Evolutionary conservation across 768 basidiomycete genomes (phyloP).

Genomic region (Tricholoma saponaceum): DNA sequence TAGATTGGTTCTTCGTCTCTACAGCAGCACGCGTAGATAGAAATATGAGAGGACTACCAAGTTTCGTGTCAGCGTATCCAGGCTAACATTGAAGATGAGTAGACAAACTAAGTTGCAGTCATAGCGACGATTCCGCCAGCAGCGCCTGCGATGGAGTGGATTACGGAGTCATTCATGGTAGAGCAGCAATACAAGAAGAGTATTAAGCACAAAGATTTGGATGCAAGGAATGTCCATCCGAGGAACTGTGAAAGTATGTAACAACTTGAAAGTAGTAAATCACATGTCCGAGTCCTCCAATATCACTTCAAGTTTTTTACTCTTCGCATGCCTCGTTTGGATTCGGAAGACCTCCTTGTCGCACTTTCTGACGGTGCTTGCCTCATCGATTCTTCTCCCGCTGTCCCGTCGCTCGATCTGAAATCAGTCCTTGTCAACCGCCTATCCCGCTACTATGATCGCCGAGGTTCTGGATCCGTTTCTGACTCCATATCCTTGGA

Average conservation of each 20-base stretch:
- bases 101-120: constrained; percentile 78
- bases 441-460: constrained; percentile 35
- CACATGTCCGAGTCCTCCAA: constrained; percentile 4
- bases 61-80: constrained; percentile 4
- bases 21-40: constrained; percentile 93
- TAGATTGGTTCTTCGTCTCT: constrained; percentile 68
- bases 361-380: constrained; percentile 31
- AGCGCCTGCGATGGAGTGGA: constrained; percentile 87
- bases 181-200: background rate
- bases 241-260: no score
- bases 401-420: constrained; percentile 25
- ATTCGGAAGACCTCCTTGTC: constrained; percentile 17
- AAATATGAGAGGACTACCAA: constrained; percentile 79
- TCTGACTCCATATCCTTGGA: constrained; percentile 26
- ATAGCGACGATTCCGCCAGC: constrained; percentile 88
- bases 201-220: background rate
- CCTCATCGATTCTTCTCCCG: constrained; percentile 31
- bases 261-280: background rate
- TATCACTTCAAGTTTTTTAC: no score
- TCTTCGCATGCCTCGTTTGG: no score
- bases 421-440: constrained; percentile 34
- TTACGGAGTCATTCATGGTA: constrained; percentile 69
- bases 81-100: background rate
- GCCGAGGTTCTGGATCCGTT: constrained; percentile 14
- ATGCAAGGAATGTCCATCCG: background rate